Conservation (phyloP, 352 stramenopile genomes). For the Phytophthora hibernalis region DNA sequence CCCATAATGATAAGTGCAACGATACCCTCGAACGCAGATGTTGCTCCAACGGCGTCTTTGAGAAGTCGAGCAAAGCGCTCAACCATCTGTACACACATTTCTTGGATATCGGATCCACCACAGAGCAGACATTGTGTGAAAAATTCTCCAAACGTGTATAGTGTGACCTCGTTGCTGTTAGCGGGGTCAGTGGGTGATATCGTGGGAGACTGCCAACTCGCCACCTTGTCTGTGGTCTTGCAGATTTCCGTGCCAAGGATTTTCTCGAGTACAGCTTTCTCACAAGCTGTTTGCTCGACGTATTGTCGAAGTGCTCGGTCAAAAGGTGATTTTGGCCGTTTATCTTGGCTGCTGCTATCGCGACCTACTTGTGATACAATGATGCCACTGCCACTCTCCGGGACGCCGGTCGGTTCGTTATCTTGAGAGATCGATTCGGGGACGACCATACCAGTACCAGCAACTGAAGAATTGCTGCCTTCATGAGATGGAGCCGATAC, state of each 20-base stretch:
- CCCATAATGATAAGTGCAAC: conserved; percentile 44
- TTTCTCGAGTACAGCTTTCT: conserved; percentile 28
- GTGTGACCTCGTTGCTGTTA: conserved; percentile 31
- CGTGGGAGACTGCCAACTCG: conserved; percentile 25
- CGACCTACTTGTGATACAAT: neutral
- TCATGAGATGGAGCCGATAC: neutral
- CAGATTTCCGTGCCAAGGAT: conserved; percentile 14
- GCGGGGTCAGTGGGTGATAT: conserved; percentile 33
- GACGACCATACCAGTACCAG: neutral
- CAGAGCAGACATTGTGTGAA: conserved; percentile 55
- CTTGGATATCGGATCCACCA: conserved; percentile 32
- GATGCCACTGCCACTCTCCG: neutral
- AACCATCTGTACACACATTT: conserved; percentile 33
- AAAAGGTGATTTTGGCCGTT: conserved; percentile 20
- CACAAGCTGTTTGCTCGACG: conserved; percentile 27
- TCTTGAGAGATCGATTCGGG: conserved; percentile 3
- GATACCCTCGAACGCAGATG: conserved; percentile 52
- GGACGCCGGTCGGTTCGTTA: neutral
- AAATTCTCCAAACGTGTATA: conserved; percentile 63
- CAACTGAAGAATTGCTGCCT: neutral
- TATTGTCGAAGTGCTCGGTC: conserved; percentile 27
- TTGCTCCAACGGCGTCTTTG: conserved; percentile 19
- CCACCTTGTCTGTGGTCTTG: conserved; percentile 2
- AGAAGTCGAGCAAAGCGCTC: conserved; percentile 44
- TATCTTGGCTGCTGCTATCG: conserved; percentile 2